Evolutionary conservation across 768 basidiomycete species (phyloP).

Genomic region (Rhodotorula kratochvilovae): DNA sequence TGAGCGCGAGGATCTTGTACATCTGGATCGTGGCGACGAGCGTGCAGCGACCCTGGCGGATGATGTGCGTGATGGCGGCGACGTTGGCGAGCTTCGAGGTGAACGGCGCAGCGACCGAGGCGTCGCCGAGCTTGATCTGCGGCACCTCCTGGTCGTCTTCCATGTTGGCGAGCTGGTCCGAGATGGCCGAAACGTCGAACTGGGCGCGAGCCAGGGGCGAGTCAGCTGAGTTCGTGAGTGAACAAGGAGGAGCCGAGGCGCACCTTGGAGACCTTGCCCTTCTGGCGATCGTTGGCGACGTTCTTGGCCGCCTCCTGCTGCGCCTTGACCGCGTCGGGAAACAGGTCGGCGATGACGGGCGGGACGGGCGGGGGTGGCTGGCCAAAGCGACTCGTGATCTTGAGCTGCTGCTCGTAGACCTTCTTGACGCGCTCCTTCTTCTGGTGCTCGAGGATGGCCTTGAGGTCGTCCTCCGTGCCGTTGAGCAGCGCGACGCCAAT

Average conservation of each 20-base stretch:
- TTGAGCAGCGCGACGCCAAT: slow-evolving; percentile 90
- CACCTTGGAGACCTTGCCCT: slow-evolving; percentile 88
- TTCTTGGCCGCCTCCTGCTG: slow-evolving; percentile 74
- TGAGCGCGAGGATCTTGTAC: slow-evolving; percentile 98
- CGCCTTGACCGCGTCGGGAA: slow-evolving; percentile 84
- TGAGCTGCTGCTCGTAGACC: slow-evolving; percentile 93
- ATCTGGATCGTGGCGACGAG: slow-evolving; percentile 98
- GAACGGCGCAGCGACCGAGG: slow-evolving; percentile 96
- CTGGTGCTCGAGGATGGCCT: slow-evolving; percentile 90
- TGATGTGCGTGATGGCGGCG: slow-evolving; percentile 91
- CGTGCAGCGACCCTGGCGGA: slow-evolving; percentile 96
- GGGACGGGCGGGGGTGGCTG: slow-evolving; percentile 93
- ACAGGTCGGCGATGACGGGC: slow-evolving; percentile 73
- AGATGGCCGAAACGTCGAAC: slow-evolving; percentile 75
- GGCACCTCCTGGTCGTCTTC: slow-evolving; percentile 89
- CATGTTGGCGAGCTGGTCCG: slow-evolving; percentile 81
- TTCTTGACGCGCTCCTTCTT: slow-evolving; percentile 86
- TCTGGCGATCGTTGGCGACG: slow-evolving; percentile 62
- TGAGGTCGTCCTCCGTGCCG: slow-evolving; percentile 82
- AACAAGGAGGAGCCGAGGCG: slow-evolving; percentile 39
- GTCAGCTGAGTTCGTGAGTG: slow-evolving; percentile 11
- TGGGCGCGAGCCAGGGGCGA: slow-evolving; percentile 43
- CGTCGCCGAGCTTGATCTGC: slow-evolving; percentile 98
- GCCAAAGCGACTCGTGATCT: slow-evolving; percentile 79
- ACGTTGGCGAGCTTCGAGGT: slow-evolving; percentile 98